Percentiles rank a stretch among this genome's conserved stretches.
These are phyloP conservation scores for Cercospora beticola DNA, from an alignment of 2,329 filamentous ascomycete species.

Conservation along the genomic window DNA sequence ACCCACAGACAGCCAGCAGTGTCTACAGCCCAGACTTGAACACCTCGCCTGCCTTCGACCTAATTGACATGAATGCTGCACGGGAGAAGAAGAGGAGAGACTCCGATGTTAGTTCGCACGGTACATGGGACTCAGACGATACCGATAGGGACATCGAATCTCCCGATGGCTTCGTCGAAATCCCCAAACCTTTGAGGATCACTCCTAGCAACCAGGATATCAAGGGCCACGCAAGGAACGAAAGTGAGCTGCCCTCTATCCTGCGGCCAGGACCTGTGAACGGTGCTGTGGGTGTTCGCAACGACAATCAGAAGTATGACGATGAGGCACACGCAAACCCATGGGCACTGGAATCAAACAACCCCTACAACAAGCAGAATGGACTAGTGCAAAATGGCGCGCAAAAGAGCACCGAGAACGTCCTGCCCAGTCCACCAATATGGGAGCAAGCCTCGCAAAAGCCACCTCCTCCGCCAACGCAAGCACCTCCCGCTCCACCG, in stretches of 20 bases:
- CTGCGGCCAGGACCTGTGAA: conserved; percentile 31
- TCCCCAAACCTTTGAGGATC: conserved; percentile 35
- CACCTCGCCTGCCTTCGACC: conserved; percentile 43
- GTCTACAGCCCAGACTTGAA: conserved; percentile 39
- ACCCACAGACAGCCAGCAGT: conserved; percentile 30
- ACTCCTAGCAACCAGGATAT: conserved; percentile 26
- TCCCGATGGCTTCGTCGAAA: conserved; percentile 24
- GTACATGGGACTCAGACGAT: conserved; percentile 38
- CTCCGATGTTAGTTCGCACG: conserved; percentile 39
- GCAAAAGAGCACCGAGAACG: conserved; percentile 31
- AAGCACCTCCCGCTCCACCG: conserved; percentile 27
- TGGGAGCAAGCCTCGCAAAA: conserved; percentile 39
- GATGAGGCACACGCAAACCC: conserved; percentile 33
- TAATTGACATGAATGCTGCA: conserved; percentile 39
- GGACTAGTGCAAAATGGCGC: conserved; percentile 1
- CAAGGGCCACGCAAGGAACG: conserved; percentile 19
- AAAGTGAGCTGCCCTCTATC: conserved; percentile 30
- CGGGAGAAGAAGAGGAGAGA: conserved; percentile 34
- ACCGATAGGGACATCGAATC: conserved; percentile 22
- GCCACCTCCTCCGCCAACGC: conserved; percentile 24
- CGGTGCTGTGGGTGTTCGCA: conserved; percentile 13
- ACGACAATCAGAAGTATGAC: conserved; percentile 25
- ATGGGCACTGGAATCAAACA: conserved; percentile 29
- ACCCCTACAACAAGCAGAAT: conserved; percentile 25
- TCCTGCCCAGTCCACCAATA: conserved; percentile 34